Percentiles rank a stretch among this genome's conserved stretches.
Conservation (phyloP, 306 rosid species). For the Dryas drummondii region DNA sequence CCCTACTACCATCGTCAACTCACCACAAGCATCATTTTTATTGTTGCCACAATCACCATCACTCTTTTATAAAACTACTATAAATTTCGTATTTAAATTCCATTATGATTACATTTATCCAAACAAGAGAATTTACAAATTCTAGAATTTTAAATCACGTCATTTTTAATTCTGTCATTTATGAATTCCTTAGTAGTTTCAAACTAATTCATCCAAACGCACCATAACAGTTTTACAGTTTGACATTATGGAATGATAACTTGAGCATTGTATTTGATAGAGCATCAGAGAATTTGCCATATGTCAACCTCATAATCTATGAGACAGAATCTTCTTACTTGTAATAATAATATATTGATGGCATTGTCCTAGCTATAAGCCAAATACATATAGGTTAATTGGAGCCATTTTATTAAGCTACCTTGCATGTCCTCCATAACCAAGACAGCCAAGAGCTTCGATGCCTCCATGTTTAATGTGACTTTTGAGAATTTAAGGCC, state of each 20-base stretch:
- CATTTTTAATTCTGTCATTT: too few species aligned
- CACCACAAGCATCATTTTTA: too few species aligned
- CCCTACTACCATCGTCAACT: too few species aligned
- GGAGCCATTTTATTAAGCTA: constrained; percentile 18
- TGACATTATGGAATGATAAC: neutral
- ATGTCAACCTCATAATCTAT: constrained; percentile 37
- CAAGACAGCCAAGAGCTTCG: constrained; percentile 52
- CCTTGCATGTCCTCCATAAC: constrained; percentile 49
- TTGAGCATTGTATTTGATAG: constrained; percentile 6
- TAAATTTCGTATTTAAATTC: too few species aligned
- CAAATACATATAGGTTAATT: neutral
- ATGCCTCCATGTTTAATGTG: constrained; percentile 41
- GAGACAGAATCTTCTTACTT: constrained; percentile 30
- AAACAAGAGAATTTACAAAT: too few species aligned
- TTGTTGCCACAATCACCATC: too few species aligned
- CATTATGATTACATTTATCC: too few species aligned
- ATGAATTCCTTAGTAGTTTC: too few species aligned
- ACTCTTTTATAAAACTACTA: too few species aligned
- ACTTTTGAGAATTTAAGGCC: constrained; percentile 21
- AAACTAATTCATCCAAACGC: too few species aligned
- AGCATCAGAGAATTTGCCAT: constrained; percentile 41
- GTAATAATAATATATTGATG: constrained; percentile 33
- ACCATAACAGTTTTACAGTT: too few species aligned
- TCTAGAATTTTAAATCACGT: too few species aligned
- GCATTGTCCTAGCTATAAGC: neutral